A percentile compares a stretch with the other conserved stretches of the same genome.
These are phyloP conservation scores for Domatiomyces globalis DNA, from an alignment of 2,329 filamentous ascomycete species.

Conservation along the genomic window DNA sequence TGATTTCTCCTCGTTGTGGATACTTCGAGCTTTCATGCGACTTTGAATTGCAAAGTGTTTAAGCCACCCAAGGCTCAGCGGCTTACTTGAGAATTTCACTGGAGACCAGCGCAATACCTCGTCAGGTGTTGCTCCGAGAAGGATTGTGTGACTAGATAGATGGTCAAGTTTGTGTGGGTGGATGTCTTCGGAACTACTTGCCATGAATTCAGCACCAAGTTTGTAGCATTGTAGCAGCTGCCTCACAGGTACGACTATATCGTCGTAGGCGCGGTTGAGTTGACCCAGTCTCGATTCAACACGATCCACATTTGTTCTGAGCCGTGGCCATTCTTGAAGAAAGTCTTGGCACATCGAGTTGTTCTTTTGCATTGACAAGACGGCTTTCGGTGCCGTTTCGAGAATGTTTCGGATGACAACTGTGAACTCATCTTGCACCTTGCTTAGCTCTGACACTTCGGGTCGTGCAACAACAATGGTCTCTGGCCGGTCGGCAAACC, in stretches of 20 bases:
- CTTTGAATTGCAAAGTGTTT: slow-evolving; percentile 2
- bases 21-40: not conserved
- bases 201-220: slow-evolving; percentile 37
- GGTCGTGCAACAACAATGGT: slow-evolving; percentile 60
- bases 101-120: slow-evolving; percentile 3
- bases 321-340: not conserved
- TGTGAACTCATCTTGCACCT: slow-evolving; percentile 70
- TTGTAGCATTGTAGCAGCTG: slow-evolving; percentile 68
- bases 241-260: slow-evolving; percentile 63
- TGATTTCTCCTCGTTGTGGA: not conserved
- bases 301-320: slow-evolving; percentile 46
- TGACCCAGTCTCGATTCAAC: slow-evolving; percentile 56
- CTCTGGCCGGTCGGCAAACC: slow-evolving; percentile 52
- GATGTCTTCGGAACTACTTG: slow-evolving; percentile 12
- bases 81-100: not conserved
- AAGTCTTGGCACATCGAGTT: not conserved
- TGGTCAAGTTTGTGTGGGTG: slow-evolving; percentile 16
- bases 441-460: slow-evolving; percentile 48
- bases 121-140: slow-evolving; percentile 22
- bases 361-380: not conserved
- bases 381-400: not conserved
- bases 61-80: slow-evolving; percentile 9
- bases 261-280: slow-evolving; percentile 66
- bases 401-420: slow-evolving; percentile 22
- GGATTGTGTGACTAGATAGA: slow-evolving; percentile 26